Percentiles rank a stretch among this genome's conserved stretches.
These are phyloP conservation scores for Paraglomus occultum DNA, from an alignment of 192 early-diverging fungal species.

Conservation along the genomic window DNA sequence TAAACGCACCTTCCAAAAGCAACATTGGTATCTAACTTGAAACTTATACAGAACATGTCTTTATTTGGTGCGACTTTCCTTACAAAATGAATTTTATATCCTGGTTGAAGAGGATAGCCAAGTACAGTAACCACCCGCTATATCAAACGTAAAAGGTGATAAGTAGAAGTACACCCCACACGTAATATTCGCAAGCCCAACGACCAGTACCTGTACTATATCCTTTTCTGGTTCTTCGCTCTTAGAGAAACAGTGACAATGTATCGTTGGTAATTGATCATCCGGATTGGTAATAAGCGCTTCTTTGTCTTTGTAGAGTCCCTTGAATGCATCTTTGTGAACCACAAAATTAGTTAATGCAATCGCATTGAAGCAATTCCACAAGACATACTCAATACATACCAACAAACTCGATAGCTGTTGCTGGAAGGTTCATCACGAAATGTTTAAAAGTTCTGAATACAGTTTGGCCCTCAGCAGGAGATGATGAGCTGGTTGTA, in stretches of 20 bases:
- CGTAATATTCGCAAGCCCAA: slow-evolving; percentile 31
- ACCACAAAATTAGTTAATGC: neutral
- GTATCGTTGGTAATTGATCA: slow-evolving; percentile 77
- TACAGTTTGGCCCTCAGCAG: slow-evolving; percentile 29
- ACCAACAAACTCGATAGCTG: slow-evolving; percentile 94
- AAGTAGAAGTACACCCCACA: slow-evolving; percentile 29
- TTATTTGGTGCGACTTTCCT: slow-evolving; percentile 97
- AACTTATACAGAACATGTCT: slow-evolving; percentile 96
- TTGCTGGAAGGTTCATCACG: slow-evolving; percentile 98
- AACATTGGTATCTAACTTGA: slow-evolving; percentile 73
- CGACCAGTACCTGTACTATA: slow-evolving; percentile 52
- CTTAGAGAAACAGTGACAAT: slow-evolving; percentile 94
- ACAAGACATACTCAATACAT: slow-evolving; percentile 4
- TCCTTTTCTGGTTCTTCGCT: slow-evolving; percentile 66
- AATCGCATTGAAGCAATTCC: neutral
- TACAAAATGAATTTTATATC: slow-evolving; percentile 68
- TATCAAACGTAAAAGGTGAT: slow-evolving; percentile 14
- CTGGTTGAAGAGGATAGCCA: slow-evolving; percentile 44
- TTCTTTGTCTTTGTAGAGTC: slow-evolving; percentile 62
- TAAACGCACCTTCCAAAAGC: slow-evolving; percentile 52
- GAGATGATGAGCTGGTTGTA: neutral
- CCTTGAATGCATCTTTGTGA: slow-evolving; percentile 82
- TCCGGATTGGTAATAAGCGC: slow-evolving; percentile 38
- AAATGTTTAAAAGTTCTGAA: slow-evolving; percentile 87
- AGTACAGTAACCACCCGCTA: slow-evolving; percentile 56